Conservation (phyloP, 305 asterid species). For the Solanum chacoense region DNA sequence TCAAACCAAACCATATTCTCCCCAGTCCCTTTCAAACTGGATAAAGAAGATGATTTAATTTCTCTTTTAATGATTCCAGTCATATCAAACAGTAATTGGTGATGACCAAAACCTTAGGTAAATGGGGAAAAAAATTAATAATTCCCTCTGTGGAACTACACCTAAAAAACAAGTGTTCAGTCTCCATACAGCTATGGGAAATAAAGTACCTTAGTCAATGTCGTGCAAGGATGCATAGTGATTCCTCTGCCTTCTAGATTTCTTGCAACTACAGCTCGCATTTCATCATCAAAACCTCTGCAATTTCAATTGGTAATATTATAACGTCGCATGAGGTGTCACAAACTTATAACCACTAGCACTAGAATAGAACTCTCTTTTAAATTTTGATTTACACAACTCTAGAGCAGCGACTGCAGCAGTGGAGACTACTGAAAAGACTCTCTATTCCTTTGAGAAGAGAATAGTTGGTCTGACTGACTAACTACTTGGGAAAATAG, state of each 20-base stretch:
- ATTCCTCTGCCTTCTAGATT: constrained; percentile 97
- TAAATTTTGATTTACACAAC: neutral
- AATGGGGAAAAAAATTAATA: neutral
- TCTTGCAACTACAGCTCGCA: constrained; percentile 87
- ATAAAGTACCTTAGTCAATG: constrained; percentile 56
- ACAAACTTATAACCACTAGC: neutral
- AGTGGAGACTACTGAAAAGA: neutral
- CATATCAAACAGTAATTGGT: neutral
- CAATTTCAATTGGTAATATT: neutral
- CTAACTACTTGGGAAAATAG: neutral
- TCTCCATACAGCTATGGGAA: neutral
- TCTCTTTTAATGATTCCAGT: neutral
- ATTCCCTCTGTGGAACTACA: neutral
- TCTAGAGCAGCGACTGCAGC: neutral
- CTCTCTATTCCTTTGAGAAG: neutral
- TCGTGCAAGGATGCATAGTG: constrained; percentile 72
- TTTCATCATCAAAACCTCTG: constrained; percentile 98
- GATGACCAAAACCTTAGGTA: neutral
- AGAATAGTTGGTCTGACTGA: neutral
- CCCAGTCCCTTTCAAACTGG: neutral
- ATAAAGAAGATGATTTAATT: neutral
- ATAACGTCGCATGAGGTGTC: neutral
- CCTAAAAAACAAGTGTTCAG: neutral
- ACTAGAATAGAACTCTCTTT: neutral
- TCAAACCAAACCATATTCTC: neutral